These are phyloP conservation scores for Keqinozyma sinolaborantium DNA, from an alignment of 1,139 yeast genomes.

Conservation along the genomic window DNA sequence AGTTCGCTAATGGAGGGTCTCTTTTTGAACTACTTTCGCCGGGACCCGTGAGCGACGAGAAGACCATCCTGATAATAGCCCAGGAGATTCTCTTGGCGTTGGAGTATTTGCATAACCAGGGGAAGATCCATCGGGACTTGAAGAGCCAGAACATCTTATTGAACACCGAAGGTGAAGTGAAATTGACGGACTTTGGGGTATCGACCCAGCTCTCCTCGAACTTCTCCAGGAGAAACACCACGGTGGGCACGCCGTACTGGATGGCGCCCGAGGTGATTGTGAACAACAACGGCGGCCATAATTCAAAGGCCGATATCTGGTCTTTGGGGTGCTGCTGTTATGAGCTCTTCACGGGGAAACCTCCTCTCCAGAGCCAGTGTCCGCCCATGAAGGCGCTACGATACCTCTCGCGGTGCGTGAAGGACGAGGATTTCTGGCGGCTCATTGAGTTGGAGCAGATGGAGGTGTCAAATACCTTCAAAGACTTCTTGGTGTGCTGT, in stretches of 20 bases:
- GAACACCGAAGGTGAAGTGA: constrained; percentile 71
- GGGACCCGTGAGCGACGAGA: constrained; percentile 49
- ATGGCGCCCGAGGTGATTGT: constrained; percentile 97
- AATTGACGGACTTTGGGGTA: constrained; percentile 95
- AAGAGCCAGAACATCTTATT: constrained; percentile 81
- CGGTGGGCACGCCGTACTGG: constrained; percentile 98
- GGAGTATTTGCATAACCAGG: constrained; percentile 67
- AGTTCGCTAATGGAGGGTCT: constrained; percentile 81
- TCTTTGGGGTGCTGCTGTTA: constrained; percentile 89
- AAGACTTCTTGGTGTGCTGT: constrained; percentile 64
- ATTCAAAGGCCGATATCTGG: constrained; percentile 92
- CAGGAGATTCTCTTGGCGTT: constrained; percentile 65
- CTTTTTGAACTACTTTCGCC: constrained; percentile 63
- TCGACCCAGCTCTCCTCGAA: constrained; percentile 83
- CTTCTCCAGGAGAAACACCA: constrained; percentile 76
- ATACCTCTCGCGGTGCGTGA: constrained; percentile 38
- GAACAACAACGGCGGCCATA: constrained; percentile 74
- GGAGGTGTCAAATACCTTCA: constrained; percentile 23
- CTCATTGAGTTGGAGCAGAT: constrained; percentile 26
- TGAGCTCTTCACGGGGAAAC: constrained; percentile 79
- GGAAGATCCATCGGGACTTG: constrained; percentile 83
- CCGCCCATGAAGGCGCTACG: constrained; percentile 76
- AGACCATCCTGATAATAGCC: constrained; percentile 53
- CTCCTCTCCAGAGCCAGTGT: constrained; percentile 69
- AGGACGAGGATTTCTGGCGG: constrained; percentile 29